Percentiles rank a stretch among this genome's conserved stretches.
These are phyloP conservation scores for Blechomonas ayalai DNA, from an alignment of 208 protist species.

Conservation along the genomic window DNA sequence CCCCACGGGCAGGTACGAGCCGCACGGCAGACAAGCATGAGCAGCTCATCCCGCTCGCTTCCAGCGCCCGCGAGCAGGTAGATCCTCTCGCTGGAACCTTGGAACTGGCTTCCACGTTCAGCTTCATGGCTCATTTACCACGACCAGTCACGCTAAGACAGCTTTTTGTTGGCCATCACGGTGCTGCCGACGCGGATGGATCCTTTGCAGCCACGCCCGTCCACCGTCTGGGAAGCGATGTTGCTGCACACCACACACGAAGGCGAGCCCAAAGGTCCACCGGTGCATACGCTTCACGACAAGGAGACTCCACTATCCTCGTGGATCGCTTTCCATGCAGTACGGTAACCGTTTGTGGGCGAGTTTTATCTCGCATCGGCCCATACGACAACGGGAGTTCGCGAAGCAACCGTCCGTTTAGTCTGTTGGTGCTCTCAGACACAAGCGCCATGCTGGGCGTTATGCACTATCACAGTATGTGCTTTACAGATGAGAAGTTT, in stretches of 20 bases:
- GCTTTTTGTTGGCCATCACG: constrained; percentile 4
- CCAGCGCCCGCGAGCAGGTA: too few species aligned
- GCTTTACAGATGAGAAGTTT: not conserved
- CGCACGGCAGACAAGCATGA: constrained; percentile 1
- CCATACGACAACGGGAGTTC: constrained; percentile 12
- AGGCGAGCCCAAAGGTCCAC: not conserved
- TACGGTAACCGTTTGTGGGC: constrained; percentile 28
- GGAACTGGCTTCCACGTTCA: too few species aligned
- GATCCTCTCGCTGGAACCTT: too few species aligned
- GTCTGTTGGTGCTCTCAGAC: constrained; percentile 21
- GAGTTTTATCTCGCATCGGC: constrained; percentile 26
- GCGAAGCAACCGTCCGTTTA: constrained; percentile 7
- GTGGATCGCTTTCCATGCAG: constrained; percentile 33
- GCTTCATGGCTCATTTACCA: too few species aligned
- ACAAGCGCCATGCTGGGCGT: constrained; percentile 18
- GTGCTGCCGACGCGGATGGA: not conserved
- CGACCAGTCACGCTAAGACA: constrained; percentile 17
- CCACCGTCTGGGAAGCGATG: not conserved
- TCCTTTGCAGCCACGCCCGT: too few species aligned
- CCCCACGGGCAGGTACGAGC: not conserved
- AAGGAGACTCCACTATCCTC: constrained; percentile 29
- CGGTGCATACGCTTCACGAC: constrained; percentile 4
- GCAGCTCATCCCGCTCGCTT: too few species aligned
- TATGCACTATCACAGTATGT: constrained; percentile 13
- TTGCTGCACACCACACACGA: not conserved